Evolutionary conservation across 148 eudicot species (phyloP).

Genomic region (Linanthus parryae): DNA sequence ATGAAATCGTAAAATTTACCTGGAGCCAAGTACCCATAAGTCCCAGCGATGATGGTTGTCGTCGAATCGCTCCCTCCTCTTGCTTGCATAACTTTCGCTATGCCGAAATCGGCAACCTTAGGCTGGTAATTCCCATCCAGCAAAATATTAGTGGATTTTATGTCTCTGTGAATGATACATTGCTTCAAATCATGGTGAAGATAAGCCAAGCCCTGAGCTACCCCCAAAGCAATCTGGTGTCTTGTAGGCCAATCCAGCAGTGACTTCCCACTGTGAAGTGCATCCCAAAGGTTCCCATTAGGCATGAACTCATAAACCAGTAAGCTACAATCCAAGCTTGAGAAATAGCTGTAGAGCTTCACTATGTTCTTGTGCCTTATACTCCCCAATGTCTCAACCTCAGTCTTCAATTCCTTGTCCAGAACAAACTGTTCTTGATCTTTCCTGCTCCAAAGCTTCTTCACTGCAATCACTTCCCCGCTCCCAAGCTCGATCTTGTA

Average conservation of each 20-base stretch:
- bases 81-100: conserved; percentile 73
- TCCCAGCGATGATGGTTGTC: conserved; percentile 66
- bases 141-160: conserved; percentile 77
- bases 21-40: conserved; percentile 88
- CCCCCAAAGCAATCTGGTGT: conserved; percentile 67
- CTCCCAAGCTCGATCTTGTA: conserved; percentile 58
- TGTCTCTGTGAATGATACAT: conserved; percentile 74
- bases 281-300: conserved; percentile 89
- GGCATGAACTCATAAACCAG: conserved; percentile 87
- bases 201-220: conserved; percentile 87
- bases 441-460: conserved; percentile 71
- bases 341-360: conserved; percentile 63
- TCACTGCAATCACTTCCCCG: conserved; percentile 70
- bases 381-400: conserved; percentile 79
- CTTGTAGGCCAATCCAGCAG: conserved; percentile 75
- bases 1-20: conserved; percentile 32
- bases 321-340: conserved; percentile 56
- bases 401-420: conserved; percentile 66
- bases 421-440: conserved; percentile 31
- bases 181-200: conserved; percentile 76
- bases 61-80: conserved; percentile 56
- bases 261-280: conserved; percentile 60
- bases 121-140: conserved; percentile 66
- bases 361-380: conserved; percentile 87
- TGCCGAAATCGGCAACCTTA: conserved; percentile 89